Conservation (phyloP, 1,139 yeast genomes). For the Magnusiomyces tetraspermus region DNA sequence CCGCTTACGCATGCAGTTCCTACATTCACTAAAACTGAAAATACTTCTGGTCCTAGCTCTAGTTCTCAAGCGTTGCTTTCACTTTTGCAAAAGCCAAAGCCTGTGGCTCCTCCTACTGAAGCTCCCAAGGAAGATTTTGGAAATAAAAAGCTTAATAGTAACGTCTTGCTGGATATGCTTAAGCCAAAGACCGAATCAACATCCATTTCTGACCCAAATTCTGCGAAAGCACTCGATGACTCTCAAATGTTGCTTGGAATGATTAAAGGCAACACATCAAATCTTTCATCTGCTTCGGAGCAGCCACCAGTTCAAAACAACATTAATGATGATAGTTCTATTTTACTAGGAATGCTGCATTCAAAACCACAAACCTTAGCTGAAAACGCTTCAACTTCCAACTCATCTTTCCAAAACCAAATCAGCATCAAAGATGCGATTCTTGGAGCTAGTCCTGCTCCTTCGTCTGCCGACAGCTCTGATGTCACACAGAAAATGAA, state of each 20-base stretch:
- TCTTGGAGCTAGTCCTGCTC: not conserved
- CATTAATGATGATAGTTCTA: not conserved
- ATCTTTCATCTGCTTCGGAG: not conserved
- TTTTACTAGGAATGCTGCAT: not conserved
- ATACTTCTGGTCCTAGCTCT: not conserved
- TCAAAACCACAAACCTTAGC: not conserved
- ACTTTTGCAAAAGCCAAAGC: conserved; percentile 2
- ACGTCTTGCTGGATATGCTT: not conserved
- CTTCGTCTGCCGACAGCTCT: not conserved
- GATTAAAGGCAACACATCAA: not conserved
- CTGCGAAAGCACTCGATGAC: not conserved
- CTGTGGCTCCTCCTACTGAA: no score
- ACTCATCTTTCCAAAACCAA: not conserved
- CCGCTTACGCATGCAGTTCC: not conserved
- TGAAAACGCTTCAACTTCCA: not conserved
- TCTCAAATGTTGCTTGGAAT: not conserved
- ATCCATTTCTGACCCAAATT: not conserved
- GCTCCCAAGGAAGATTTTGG: no score
- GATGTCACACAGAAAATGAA: not conserved
- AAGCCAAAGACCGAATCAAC: not conserved
- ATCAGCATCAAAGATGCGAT: conserved; percentile 3
- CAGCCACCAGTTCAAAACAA: not conserved
- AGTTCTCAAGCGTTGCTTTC: conserved; percentile 5
- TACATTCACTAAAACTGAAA: not conserved
- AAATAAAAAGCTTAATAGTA: not conserved